These are phyloP conservation scores for Cyberlindnera bimundalis DNA, from an alignment of 805 yeast species.

Conservation along the genomic window DNA sequence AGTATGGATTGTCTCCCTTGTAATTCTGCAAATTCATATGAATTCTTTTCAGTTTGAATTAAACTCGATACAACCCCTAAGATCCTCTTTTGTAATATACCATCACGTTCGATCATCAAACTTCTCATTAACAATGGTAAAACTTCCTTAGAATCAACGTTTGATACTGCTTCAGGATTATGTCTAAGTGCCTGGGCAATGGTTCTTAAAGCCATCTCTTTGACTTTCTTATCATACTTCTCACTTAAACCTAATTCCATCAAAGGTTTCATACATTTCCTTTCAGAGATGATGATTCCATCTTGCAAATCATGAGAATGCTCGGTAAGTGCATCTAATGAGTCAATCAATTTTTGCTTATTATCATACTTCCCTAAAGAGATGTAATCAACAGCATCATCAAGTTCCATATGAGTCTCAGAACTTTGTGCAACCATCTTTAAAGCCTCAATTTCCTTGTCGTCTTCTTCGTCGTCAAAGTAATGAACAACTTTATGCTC, in stretches of 20 bases:
- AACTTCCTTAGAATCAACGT: constrained; percentile 27
- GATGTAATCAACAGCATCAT: constrained; percentile 16
- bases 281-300: constrained; percentile 46
- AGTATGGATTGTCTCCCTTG: constrained; percentile 27
- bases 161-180: constrained; percentile 57
- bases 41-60: constrained; percentile 36
- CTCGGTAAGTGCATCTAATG: constrained; percentile 46
- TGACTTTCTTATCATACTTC: constrained; percentile 18
- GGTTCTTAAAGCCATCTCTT: constrained; percentile 56
- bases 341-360: constrained; percentile 16
- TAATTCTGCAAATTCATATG: constrained; percentile 17
- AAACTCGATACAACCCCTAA: constrained; percentile 52
- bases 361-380: background rate
- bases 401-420: constrained; percentile 18
- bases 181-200: constrained; percentile 71
- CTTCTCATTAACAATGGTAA: constrained; percentile 10
- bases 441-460: constrained; percentile 16
- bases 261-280: constrained; percentile 27
- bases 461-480: constrained; percentile 18
- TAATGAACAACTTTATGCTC: constrained; percentile 16
- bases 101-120: constrained; percentile 22
- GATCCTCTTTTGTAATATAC: constrained; percentile 41
- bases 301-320: constrained; percentile 63
- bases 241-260: constrained; percentile 30
- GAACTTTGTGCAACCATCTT: constrained; percentile 26